These are phyloP conservation scores for Persicaria maculosa DNA, from an alignment of 148 eudicot genomes.

Conservation along the genomic window DNA sequence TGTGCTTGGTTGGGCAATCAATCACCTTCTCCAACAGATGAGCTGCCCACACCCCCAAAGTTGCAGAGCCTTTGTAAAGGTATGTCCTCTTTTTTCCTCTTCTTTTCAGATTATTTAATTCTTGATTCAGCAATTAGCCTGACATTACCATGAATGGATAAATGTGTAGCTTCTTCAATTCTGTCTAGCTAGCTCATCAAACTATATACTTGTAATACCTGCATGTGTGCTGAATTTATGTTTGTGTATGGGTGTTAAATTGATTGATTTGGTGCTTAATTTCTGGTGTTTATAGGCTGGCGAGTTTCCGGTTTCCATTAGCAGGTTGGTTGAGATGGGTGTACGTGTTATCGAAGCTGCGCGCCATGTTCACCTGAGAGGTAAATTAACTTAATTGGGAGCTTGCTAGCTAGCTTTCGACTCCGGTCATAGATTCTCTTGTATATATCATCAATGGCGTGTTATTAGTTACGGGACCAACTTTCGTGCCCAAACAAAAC, in stretches of 20 bases:
- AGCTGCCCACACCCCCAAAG: background rate
- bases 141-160: background rate
- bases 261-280: too few species aligned
- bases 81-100: background rate
- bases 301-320: too few species aligned
- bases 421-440: too few species aligned
- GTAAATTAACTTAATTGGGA: too few species aligned
- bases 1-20: background rate
- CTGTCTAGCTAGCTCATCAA: background rate
- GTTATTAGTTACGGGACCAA: too few species aligned
- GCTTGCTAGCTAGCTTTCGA: too few species aligned
- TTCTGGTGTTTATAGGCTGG: too few species aligned
- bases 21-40: background rate
- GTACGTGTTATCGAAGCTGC: too few species aligned
- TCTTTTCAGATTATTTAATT: background rate
- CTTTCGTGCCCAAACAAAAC: too few species aligned
- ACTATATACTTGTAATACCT: background rate
- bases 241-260: background rate
- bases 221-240: background rate
- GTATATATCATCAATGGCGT: too few species aligned
- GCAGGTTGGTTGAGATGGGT: too few species aligned
- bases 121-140: background rate
- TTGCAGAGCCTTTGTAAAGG: background rate
- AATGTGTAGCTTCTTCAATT: background rate
- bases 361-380: too few species aligned